phyloP scores from a whole-genome alignment of 805 yeast species.

The Priceomyces melissophilus region DNA sequence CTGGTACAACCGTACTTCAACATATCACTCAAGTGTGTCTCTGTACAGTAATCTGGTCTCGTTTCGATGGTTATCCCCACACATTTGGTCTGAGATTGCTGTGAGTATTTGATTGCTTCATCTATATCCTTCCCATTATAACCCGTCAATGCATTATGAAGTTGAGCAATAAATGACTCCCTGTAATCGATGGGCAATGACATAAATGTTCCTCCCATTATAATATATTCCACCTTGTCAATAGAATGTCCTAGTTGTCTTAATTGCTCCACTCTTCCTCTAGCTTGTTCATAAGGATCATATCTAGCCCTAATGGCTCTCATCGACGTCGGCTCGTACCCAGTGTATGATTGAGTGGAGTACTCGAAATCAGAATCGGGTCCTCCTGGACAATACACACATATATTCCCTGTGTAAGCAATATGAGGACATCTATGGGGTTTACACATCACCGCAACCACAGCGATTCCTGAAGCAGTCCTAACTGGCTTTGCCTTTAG shows the following conservation, averaged over 20 bases:
- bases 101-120: conserved; percentile 88
- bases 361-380: conserved; percentile 98
- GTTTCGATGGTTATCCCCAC: conserved; percentile 98
- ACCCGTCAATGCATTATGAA: conserved; percentile 95
- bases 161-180: conserved; percentile 80
- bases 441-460: conserved; percentile 98
- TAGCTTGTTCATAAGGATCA: conserved; percentile 97
- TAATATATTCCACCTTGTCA: conserved; percentile 94
- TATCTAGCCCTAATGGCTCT: conserved; percentile 98
- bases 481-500: conserved; percentile 98
- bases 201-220: conserved; percentile 99
- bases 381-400: conserved; percentile 99
- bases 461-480: conserved; percentile 98
- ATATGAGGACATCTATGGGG: conserved; percentile 99
- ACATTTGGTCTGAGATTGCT: conserved; percentile 93
- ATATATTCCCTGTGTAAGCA: conserved; percentile 97
- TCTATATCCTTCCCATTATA: conserved; percentile 81
- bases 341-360: conserved; percentile 96
- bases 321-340: conserved; percentile 98
- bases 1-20: conserved; percentile 94
- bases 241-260: conserved; percentile 94
- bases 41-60: conserved; percentile 97
- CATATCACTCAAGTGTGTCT: conserved; percentile 94
- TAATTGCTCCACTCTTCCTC: conserved; percentile 95
- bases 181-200: conserved; percentile 86